Evolutionary conservation across 1,139 yeast genomes (phyloP).

Genomic region (Wickerhamomyces sp.): DNA sequence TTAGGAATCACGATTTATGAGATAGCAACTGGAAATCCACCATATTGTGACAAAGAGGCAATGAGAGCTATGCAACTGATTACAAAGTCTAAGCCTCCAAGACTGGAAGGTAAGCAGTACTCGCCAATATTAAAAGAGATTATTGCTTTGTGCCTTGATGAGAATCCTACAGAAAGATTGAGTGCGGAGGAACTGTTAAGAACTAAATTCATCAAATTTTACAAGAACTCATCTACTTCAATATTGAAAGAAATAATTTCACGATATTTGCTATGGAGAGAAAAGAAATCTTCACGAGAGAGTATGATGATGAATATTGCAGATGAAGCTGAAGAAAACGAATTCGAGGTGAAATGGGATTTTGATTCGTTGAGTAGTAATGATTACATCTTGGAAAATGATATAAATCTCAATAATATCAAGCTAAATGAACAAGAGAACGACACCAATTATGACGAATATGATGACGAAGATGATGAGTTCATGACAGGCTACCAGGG

Average conservation of each 20-base stretch:
- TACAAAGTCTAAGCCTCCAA: constrained; percentile 89
- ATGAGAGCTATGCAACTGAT: constrained; percentile 92
- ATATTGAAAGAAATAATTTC: constrained; percentile 73
- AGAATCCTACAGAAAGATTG: constrained; percentile 84
- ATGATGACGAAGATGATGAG: constrained; percentile 31
- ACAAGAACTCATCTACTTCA: constrained; percentile 55
- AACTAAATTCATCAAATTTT: constrained; percentile 63
- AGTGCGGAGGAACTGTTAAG: constrained; percentile 80
- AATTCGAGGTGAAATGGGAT: constrained; percentile 79
- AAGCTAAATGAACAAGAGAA: constrained; percentile 26
- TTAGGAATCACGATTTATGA: constrained; percentile 92
- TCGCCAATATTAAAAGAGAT: constrained; percentile 76
- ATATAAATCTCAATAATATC: constrained; percentile 47
- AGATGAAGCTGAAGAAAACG: constrained; percentile 29
- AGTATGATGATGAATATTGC: constrained; percentile 28
- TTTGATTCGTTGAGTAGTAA: constrained; percentile 72
- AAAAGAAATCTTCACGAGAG: constrained; percentile 51
- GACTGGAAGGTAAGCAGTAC: constrained; percentile 87
- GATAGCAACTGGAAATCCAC: constrained; percentile 96
- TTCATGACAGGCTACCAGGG: constrained; percentile 24
- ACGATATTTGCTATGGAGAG: constrained; percentile 78
- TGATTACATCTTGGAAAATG: constrained; percentile 68
- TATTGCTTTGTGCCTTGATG: constrained; percentile 89
- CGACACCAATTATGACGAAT: constrained; percentile 26
- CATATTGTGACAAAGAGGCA: constrained; percentile 93